Evolutionary conservation across 2,329 filamentous ascomycete species (phyloP), one percentile per base, ranked within the genome.

Genomic region (Geoglossum cookeanum): DNA sequence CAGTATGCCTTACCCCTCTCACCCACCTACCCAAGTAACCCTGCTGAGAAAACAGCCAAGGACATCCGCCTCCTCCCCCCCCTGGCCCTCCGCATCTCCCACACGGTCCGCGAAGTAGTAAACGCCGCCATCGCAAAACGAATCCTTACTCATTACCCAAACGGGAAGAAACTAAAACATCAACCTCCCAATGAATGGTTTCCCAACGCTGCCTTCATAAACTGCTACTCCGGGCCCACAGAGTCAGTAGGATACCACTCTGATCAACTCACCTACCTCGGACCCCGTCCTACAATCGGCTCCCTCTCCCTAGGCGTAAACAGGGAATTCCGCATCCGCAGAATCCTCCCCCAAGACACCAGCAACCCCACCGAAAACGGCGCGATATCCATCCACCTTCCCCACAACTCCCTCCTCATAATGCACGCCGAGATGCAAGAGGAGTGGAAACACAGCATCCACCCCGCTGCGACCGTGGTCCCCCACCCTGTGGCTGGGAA

Each of bases 371-470:
- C 54, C 33, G 75, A 78, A 0, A 80, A 86, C 64, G 91, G 90
- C 3, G 90, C 95, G 66, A 91, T 97, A 59, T 82, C 88, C 0
- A 92, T 97, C 48, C 88, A 96, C 63, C 79, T 97, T 0, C 91
- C 91, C 0, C 92, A 97, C 69, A 97, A 97, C 68, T 94, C 87
- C 0, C 77, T 97, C 0, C 76, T 98, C 0, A 76, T 97, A 8
- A 97, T 98, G 92, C 90, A 97, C 65, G 90, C 91, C 0, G 88
- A 94, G 66, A 97, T 95, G 87, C 91, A 97, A 66, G 91, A 97
- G 66, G 84, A 86, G 66, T 97, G 89, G 89, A 97, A 96, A 68
- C 92, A 98, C 68, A 79, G 80, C 62, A 85, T 98, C 48, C 75
- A 81, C 0, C 85, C 89, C 0, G 83, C 85, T 0, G 75, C 77